Percentiles rank a stretch among this genome's conserved stretches.
Evolutionary conservation across 306 rosid species (phyloP).

Genomic region (Quercus alba): DNA sequence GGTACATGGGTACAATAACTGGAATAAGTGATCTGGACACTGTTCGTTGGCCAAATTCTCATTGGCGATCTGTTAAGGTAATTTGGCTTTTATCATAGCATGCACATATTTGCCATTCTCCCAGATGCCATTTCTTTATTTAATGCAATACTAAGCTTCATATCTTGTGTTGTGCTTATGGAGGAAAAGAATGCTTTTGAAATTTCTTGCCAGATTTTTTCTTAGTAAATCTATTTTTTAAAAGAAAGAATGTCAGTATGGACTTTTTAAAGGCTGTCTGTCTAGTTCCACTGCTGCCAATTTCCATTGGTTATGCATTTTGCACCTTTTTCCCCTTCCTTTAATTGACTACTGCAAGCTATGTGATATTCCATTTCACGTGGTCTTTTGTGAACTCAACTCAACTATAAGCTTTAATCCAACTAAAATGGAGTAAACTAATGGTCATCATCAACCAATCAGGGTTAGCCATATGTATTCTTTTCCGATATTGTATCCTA

Average conservation of each 20-base stretch:
- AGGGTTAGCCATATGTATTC: not conserved
- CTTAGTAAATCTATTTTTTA: not conserved
- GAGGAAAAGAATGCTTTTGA: not conserved
- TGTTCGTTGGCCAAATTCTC: conserved; percentile 83
- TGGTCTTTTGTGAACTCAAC: not conserved
- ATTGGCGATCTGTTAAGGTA: conserved; percentile 93
- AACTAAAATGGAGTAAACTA: not conserved
- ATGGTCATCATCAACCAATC: not conserved
- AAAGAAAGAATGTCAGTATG: not conserved
- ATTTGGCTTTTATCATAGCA: not conserved
- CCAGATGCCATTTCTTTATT: conserved; percentile 4
- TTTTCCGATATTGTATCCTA: not conserved
- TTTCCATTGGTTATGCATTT: not conserved
- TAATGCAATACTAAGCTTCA: not conserved
- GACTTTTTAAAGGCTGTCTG: not conserved
- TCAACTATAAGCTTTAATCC: not conserved
- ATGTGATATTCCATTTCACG: not conserved
- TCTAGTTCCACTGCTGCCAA: not conserved
- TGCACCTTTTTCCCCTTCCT: not conserved
- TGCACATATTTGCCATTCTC: not conserved
- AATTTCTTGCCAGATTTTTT: not conserved
- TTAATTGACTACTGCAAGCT: not conserved
- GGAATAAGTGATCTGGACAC: conserved; percentile 81
- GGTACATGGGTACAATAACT: conserved; percentile 95
- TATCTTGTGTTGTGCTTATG: not conserved